These are phyloP conservation scores for Prunus mongolica DNA, from an alignment of 306 rosid genomes.

Conservation along the genomic window DNA sequence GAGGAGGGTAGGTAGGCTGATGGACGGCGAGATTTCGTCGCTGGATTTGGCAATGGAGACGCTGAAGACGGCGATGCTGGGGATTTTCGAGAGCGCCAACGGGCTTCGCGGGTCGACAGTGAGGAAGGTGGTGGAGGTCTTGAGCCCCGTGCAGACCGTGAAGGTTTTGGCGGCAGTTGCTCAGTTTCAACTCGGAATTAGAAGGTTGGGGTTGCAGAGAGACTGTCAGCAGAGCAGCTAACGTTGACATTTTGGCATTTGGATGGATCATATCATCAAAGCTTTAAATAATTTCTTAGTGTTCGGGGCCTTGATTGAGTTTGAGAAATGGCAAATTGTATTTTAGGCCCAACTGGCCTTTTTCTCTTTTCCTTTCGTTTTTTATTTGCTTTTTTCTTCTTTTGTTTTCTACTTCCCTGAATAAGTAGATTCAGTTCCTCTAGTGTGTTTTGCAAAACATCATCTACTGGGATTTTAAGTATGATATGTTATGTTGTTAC, in stretches of 20 bases:
- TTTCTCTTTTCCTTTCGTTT: too few species aligned
- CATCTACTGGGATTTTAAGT: too few species aligned
- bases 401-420: background rate
- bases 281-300: too few species aligned
- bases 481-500: too few species aligned
- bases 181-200: conserved; percentile 24
- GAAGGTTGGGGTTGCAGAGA: conserved; percentile 24
- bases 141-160: conserved; percentile 29
- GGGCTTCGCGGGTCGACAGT: conserved; percentile 20
- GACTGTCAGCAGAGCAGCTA: background rate
- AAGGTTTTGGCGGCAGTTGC: conserved; percentile 31
- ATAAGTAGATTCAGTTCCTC: background rate
- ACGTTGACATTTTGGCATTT: background rate
- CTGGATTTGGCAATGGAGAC: conserved; percentile 22
- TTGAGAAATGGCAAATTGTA: background rate
- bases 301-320: background rate
- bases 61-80: conserved; percentile 22
- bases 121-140: conserved; percentile 31
- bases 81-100: conserved; percentile 22
- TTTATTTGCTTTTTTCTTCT: too few species aligned
- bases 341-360: background rate
- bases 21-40: conserved; percentile 13
- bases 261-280: too few species aligned
- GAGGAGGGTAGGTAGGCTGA: conserved; percentile 15
- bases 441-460: too few species aligned